Conservation (phyloP, 306 rosid genomes). For the Lotus japonicus region DNA sequence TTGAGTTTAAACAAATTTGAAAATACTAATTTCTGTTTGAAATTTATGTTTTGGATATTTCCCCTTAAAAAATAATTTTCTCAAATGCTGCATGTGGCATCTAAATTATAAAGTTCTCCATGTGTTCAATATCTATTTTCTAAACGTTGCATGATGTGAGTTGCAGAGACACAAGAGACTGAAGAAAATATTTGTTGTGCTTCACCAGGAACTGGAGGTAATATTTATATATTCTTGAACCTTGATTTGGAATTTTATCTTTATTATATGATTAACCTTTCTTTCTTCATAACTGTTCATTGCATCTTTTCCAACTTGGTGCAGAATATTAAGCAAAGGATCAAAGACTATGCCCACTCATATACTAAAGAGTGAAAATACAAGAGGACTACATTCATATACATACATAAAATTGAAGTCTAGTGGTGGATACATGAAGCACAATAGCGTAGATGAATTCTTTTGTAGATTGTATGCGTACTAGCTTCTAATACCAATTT, state of each 20-base stretch:
- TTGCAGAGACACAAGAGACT: slow-evolving; percentile 87
- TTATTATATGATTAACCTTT: neutral
- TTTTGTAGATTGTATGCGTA: slow-evolving; percentile 16
- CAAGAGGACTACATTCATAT: slow-evolving; percentile 1
- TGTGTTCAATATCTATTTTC: neutral
- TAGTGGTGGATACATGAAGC: slow-evolving; percentile 20
- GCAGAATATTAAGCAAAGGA: slow-evolving; percentile 74
- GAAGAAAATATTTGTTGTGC: slow-evolving; percentile 81
- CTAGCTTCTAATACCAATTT: slow-evolving; percentile 11
- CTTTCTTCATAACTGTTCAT: neutral
- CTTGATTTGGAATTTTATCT: neutral
- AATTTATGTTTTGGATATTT: neutral
- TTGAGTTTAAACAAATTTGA: slow-evolving; percentile 10
- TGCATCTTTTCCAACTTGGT: neutral
- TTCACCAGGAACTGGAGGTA: slow-evolving; percentile 80
- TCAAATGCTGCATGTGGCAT: neutral
- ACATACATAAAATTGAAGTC: slow-evolving; percentile 14
- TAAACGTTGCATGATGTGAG: slow-evolving; percentile 19
- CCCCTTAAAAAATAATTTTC: neutral
- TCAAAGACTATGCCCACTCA: slow-evolving; percentile 53
- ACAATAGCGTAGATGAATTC: slow-evolving; percentile 15
- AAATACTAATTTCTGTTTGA: neutral
- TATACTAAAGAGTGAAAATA: slow-evolving; percentile 36
- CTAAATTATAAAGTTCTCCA: neutral
- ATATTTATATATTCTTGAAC: slow-evolving; percentile 14